Base-by-base conservation (phyloP, 1,284 basidiomycete genomes). In the Schizophyllum commune region DNA sequence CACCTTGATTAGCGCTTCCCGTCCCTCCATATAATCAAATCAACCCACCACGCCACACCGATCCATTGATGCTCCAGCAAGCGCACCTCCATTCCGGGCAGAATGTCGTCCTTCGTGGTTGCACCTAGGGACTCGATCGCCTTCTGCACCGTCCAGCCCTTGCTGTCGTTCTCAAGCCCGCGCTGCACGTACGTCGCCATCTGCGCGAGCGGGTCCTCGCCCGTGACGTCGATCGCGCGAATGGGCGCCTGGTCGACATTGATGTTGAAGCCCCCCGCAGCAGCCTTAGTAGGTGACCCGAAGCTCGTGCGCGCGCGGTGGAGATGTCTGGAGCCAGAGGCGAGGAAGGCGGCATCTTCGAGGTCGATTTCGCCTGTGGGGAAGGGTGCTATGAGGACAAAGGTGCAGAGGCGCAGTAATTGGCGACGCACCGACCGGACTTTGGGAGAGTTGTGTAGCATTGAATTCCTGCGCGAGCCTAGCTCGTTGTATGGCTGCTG, bases 51-150 rank as follows among this genome's bases (percentile, higher is more conserved):
- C 56, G 79, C 77, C 13, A 90, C 86, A 1, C 89, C 86, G 62
- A 91, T 88, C 19, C 83, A 74, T 69, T 92, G 89, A 69, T 91
- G 88, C 6, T 83, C 80, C 51, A 91, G 72, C 11, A 91, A 73
- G 2, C 80, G 77, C n/a, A 89, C 82, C 68, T 83, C 83, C 68
- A 91, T 73, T 1, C 85, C 84, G 5, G 83, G 81, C 1, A 89
- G 68, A 15, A 83, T 68, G 64, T 86, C 83, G 57, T 74, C 73
- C 52, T 77, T 69, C 84, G 77, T 73, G 67, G 72, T 67, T 13
- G 86, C 69, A 1, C 77, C 78, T 6, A 87, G 74, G 21, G 77
- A 75, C 39, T 81, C 70, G 77, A 83, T 78, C 0, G 81, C 81
- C 17, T 75, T 73, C 61, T 75, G 71, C 2, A 84, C 82, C 0